These are phyloP conservation scores for Suillus weaverae DNA, from an alignment of 768 basidiomycete genomes.

Conservation along the genomic window DNA sequence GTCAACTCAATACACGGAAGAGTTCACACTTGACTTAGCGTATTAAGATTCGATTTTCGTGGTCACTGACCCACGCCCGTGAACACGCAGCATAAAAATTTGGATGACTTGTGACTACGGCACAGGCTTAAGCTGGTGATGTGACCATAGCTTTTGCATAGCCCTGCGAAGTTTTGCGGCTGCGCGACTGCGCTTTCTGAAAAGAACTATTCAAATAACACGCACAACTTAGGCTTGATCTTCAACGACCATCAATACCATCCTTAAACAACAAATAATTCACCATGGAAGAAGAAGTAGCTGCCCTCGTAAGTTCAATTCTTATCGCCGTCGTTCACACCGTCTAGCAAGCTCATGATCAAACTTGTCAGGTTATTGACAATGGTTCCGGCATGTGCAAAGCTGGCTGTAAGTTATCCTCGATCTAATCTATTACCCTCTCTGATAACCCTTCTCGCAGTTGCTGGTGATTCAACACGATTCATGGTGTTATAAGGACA, in stretches of 20 bases:
- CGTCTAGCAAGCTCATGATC: conserved; percentile 4
- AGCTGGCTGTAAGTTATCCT: conserved; percentile 82
- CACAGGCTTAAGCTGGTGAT: not conserved
- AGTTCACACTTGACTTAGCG: not conserved
- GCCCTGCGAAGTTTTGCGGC: not conserved
- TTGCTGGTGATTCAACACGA: conserved; percentile 52
- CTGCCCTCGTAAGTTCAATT: conserved; percentile 45
- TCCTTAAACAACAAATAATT: conserved; percentile 15
- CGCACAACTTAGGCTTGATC: not conserved
- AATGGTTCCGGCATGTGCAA: conserved; percentile 99
- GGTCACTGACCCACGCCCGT: not conserved
- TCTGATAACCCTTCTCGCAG: conserved; percentile 36
- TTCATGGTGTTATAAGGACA: not conserved
- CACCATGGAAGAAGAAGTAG: conserved; percentile 66
- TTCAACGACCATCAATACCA: not conserved
- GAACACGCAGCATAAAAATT: not conserved
- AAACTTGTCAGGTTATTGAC: conserved; percentile 68
- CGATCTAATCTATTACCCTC: conserved; percentile 12
- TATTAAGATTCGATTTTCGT: not conserved
- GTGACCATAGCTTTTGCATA: not conserved
- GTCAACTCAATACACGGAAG: not conserved
- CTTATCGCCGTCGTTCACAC: not conserved
- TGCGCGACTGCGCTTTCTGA: not conserved
- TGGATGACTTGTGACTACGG: not conserved
- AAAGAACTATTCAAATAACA: not conserved